Conservation (phyloP, 345 rosid species). For the Eutrema japonicum region DNA sequence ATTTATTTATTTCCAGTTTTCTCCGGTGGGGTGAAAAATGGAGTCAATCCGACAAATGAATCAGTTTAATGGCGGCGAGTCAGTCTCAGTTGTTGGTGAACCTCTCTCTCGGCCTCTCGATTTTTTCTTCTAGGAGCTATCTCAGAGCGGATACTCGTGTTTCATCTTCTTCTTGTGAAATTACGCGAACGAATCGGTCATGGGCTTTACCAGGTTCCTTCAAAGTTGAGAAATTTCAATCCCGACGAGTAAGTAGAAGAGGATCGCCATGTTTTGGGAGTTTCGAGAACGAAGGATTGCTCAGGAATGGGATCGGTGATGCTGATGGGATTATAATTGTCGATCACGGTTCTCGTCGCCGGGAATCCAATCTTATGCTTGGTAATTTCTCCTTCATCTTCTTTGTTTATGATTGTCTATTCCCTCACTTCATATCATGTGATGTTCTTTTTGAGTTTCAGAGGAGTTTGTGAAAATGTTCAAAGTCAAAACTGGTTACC, state of each 20-base stretch:
- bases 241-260: conserved; percentile 24
- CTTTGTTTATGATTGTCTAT: background rate
- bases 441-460: conserved; percentile 45
- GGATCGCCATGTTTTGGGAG: conserved; percentile 40
- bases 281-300: conserved; percentile 41
- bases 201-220: conserved; percentile 36
- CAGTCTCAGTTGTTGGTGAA: conserved; percentile 28
- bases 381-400: conserved; percentile 46
- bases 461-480: conserved; percentile 91
- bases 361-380: conserved; percentile 86
- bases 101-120: background rate
- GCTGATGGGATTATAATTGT: conserved; percentile 81
- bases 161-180: conserved; percentile 19
- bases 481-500: conserved; percentile 69
- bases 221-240: conserved; percentile 34
- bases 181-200: conserved; percentile 27
- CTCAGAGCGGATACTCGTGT: conserved; percentile 26
- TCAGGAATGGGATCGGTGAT: conserved; percentile 48
- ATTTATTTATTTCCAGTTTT: too few species aligned
- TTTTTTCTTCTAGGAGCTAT: background rate
- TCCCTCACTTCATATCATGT: background rate
- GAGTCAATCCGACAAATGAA: too few species aligned
- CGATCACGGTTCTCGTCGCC: conserved; percentile 93
- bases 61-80: conserved; percentile 22
- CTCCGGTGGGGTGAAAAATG: too few species aligned